phyloP scores from a whole-genome alignment of 768 basidiomycete genomes.

The Cubamyces lactineus region DNA sequence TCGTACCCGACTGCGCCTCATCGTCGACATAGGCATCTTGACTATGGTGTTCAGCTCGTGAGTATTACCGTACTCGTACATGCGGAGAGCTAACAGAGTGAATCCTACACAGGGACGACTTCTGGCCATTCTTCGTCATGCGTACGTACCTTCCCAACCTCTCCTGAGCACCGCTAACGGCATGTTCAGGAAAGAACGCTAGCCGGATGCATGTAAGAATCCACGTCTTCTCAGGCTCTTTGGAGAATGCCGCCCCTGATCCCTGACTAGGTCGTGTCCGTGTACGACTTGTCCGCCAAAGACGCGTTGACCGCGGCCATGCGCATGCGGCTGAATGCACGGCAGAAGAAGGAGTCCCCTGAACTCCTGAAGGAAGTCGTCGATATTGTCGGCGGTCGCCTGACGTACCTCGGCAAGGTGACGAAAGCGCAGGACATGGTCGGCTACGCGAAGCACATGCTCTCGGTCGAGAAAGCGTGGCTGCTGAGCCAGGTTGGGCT shows the following conservation, averaged over 20 bases:
- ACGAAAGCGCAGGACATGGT: constrained; percentile 65
- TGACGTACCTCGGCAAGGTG: constrained; percentile 74
- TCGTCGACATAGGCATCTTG: constrained; percentile 55
- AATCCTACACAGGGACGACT: constrained; percentile 67
- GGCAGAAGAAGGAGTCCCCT: constrained; percentile 36
- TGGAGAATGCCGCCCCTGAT: not conserved
- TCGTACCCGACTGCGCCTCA: not conserved
- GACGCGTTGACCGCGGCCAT: constrained; percentile 63
- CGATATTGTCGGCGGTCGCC: constrained; percentile 72
- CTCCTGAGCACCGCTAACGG: constrained; percentile 18
- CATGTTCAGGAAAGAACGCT: constrained; percentile 59
- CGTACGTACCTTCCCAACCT: constrained; percentile 43
- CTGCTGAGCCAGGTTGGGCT: constrained; percentile 78
- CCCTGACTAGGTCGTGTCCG: constrained; percentile 58
- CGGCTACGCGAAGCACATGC: constrained; percentile 62
- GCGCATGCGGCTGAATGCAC: constrained; percentile 51
- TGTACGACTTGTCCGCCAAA: constrained; percentile 64
- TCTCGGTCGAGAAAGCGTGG: constrained; percentile 80
- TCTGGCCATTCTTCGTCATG: constrained; percentile 76
- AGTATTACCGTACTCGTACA: constrained; percentile 30
- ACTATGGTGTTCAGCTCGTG: constrained; percentile 81
- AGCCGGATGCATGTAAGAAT: constrained; percentile 70
- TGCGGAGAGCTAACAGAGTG: constrained; percentile 5
- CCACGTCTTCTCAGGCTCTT: not conserved
- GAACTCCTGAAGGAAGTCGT: constrained; percentile 53